Evolutionary conservation across 176 grass and related monocot species (phyloP), one percentile per base, ranked within the genome.

Genomic region (Oryza meyeriana): DNA sequence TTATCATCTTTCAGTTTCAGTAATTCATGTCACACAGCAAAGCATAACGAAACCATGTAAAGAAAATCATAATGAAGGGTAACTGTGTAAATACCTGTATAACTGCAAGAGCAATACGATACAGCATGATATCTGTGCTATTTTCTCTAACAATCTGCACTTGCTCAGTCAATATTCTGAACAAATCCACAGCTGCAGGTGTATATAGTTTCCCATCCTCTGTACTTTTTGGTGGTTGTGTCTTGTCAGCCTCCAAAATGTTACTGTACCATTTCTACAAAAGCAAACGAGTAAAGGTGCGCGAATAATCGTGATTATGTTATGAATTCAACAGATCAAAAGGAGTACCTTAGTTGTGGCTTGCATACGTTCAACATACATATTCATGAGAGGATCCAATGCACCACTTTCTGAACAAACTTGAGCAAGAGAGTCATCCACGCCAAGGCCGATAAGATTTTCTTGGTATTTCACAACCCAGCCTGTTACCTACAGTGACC

Each of bases 361-460:
- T 81, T 96, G 93, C 91, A 95, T 99, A 78, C 91, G 89, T 36
- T 99, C 97, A 78, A 99, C 89, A 80, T 99, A 99, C 80, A 94
- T 94, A 85, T 99, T 96, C 97, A 99, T 99, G 50, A 99, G 93
- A 22, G 97, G 97, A 83, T 99, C 97, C 87, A 99, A 72, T 69
- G 97, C 97, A 85, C 97, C 97, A 89, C 97, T 96, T 93, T 99
- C 91, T 71, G 97, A 99, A 85, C 93, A 95, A 91, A 99, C 97
- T 96, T 99, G 97, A 45, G 97, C 93, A 83, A 99, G 84, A 61
- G 93, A 99, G 45, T 99, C 93, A 66, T 94, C 97, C 82, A 99
- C 97, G 78, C 91, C 93, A 80, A 99, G 97, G 50, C 74, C 89
- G 85, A 99, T 94, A 76, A 99, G 85, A 80, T 94, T 99, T 70